A percentile compares a stretch with the other conserved stretches of the same genome.
Conservation (phyloP, 1,284 basidiomycete species). For the Microbotryum silenes-acaulis region DNA sequence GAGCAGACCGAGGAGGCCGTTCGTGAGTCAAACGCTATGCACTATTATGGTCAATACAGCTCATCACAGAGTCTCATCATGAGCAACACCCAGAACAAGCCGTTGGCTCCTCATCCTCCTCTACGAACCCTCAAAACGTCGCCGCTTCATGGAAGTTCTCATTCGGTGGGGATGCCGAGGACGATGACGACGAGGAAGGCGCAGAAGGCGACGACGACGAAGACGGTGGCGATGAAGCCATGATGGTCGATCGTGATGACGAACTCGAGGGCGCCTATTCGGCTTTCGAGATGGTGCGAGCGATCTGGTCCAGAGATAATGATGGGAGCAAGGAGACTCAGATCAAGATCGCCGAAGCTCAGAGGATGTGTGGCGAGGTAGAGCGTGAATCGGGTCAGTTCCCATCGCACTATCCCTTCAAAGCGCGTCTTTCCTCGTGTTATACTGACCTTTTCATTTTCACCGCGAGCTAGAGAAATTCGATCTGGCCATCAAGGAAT, state of each 20-base stretch:
- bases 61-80: no score
- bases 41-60: background rate
- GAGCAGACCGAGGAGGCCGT: slow-evolving; percentile 2
- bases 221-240: slow-evolving; percentile 18
- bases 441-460: no score
- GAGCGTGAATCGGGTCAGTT: slow-evolving; percentile 32
- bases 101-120: slow-evolving; percentile 10
- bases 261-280: slow-evolving; percentile 33
- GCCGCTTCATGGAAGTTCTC: slow-evolving; percentile 22
- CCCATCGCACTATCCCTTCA: background rate
- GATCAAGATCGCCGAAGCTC: slow-evolving; percentile 30
- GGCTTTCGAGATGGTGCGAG: slow-evolving; percentile 32
- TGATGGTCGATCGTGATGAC: slow-evolving; percentile 28
- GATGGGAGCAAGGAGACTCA: slow-evolving; percentile 6
- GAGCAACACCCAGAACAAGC: slow-evolving; percentile 9
- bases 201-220: slow-evolving; percentile 19
- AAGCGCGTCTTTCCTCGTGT: no score
- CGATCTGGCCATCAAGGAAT: slow-evolving; percentile 32
- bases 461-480: slow-evolving; percentile 27
- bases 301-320: slow-evolving; percentile 11
- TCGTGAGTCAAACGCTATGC: background rate
- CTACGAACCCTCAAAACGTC: slow-evolving; percentile 4
- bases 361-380: slow-evolving; percentile 34
- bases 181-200: slow-evolving; percentile 21
- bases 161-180: slow-evolving; percentile 30